These are phyloP conservation scores for Beauveria sp. DNA, from an alignment of 2,329 filamentous ascomycete genomes.

Conservation along the genomic window DNA sequence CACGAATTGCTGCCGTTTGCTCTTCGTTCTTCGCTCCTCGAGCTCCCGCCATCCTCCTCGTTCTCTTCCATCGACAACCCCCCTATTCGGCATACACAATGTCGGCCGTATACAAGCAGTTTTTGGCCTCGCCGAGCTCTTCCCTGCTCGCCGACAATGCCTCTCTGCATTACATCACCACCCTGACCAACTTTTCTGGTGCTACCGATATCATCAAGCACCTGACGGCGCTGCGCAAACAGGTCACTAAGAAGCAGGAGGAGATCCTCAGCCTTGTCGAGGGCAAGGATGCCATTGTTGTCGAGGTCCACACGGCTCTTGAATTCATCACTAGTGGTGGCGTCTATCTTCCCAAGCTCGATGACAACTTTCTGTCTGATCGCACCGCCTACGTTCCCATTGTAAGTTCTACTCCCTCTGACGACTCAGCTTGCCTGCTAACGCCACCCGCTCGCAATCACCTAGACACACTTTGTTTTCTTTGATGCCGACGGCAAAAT, in stretches of 20 bases:
- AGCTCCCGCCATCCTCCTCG: background rate
- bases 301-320: slow-evolving; percentile 76
- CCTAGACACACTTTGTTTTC: slow-evolving; percentile 76
- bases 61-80: background rate
- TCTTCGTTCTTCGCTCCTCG: background rate
- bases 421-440: background rate
- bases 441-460: background rate
- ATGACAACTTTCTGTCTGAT: slow-evolving; percentile 90
- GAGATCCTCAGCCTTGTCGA: slow-evolving; percentile 69
- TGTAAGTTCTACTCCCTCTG: slow-evolving; percentile 45
- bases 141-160: slow-evolving; percentile 58
- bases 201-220: slow-evolving; percentile 76
- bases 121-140: slow-evolving; percentile 59
- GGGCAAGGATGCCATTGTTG: slow-evolving; percentile 61
- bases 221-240: slow-evolving; percentile 59
- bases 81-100: slow-evolving; percentile 23
- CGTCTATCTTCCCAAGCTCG: slow-evolving; percentile 77
- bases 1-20: background rate
- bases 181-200: slow-evolving; percentile 66
- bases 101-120: slow-evolving; percentile 58
- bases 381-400: slow-evolving; percentile 71
- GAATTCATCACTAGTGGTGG: slow-evolving; percentile 79
- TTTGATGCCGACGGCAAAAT: slow-evolving; percentile 76
- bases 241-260: slow-evolving; percentile 78
- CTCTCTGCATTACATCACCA: slow-evolving; percentile 82